These are phyloP conservation scores for Baorangia bicolor DNA, from an alignment of 768 basidiomycete species.

Conservation along the genomic window DNA sequence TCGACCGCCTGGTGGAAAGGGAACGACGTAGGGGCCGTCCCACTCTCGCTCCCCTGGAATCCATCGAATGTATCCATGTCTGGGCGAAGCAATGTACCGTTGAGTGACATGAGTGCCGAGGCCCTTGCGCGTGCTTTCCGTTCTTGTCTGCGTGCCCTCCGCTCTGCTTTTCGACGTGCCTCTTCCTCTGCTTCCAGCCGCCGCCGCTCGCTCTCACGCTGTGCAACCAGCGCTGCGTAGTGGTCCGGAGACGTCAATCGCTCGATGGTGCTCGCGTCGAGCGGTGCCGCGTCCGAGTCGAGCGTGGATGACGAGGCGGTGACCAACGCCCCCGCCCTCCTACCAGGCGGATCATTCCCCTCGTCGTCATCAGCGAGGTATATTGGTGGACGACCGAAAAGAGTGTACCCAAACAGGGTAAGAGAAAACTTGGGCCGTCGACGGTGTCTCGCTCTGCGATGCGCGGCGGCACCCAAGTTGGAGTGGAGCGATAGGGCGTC, in stretches of 20 bases:
- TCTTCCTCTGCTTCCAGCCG: slow-evolving; percentile 38
- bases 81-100: slow-evolving; percentile 19
- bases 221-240: slow-evolving; percentile 27
- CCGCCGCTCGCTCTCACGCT: slow-evolving; percentile 29
- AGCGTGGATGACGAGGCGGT: slow-evolving; percentile 45
- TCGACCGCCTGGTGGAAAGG: neutral
- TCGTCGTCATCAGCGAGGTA: slow-evolving; percentile 60
- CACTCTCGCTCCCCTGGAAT: slow-evolving; percentile 54
- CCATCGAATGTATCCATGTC: slow-evolving; percentile 55
- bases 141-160: slow-evolving; percentile 45
- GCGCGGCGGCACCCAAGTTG: slow-evolving; percentile 42
- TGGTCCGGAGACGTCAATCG: slow-evolving; percentile 46
- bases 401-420: slow-evolving; percentile 62
- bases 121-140: slow-evolving; percentile 44
- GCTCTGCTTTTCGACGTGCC: slow-evolving; percentile 45
- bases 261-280: slow-evolving; percentile 58
- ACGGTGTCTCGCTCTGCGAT: slow-evolving; percentile 35
- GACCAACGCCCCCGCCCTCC: slow-evolving; percentile 23
- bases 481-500: slow-evolving; percentile 71
- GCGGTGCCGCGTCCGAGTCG: slow-evolving; percentile 69
- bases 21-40: neutral
- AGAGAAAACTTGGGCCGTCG: slow-evolving; percentile 40
- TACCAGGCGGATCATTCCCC: slow-evolving; percentile 23
- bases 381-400: slow-evolving; percentile 65
- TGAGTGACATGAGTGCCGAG: slow-evolving; percentile 32